These are phyloP conservation scores for Melampsora larici-populina DNA, from an alignment of 1,284 basidiomycete genomes.

Conservation along the genomic window DNA sequence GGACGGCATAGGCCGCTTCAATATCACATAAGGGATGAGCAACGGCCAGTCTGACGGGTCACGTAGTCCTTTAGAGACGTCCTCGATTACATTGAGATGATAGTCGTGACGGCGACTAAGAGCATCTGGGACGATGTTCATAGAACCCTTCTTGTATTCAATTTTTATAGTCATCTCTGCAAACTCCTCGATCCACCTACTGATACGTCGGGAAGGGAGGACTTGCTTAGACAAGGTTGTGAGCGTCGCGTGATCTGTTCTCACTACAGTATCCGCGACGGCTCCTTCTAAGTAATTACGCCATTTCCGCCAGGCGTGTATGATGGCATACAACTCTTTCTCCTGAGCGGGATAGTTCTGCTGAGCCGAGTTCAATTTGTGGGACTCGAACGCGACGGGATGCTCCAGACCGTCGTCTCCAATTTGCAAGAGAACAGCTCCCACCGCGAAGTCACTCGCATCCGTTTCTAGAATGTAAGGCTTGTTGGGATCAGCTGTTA, in stretches of 20 bases:
- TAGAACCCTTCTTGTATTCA: slow-evolving; percentile 40
- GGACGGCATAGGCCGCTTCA: neutral
- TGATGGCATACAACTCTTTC: slow-evolving; percentile 41
- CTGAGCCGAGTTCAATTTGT: slow-evolving; percentile 7
- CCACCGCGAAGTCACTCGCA: neutral
- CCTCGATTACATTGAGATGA: neutral
- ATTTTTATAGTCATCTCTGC: slow-evolving; percentile 44
- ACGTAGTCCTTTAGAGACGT: neutral
- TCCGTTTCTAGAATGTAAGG: slow-evolving; percentile 1
- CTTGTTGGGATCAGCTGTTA: neutral
- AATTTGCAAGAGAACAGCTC: neutral
- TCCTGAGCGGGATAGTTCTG: slow-evolving; percentile 19
- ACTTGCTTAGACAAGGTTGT: neutral
- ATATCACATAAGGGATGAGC: neutral
- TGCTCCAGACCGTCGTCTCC: neutral
- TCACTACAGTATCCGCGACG: neutral
- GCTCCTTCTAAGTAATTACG: slow-evolving; percentile 1
- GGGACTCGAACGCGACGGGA: slow-evolving; percentile 12
- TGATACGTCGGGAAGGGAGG: neutral
- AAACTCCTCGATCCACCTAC: neutral
- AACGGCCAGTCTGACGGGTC: slow-evolving; percentile 11
- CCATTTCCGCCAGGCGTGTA: slow-evolving; percentile 1
- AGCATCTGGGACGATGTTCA: slow-evolving; percentile 12
- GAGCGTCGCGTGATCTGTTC: neutral
- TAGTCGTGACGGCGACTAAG: neutral